A percentile compares a stretch with the other conserved stretches of the same genome.
phyloP scores from a whole-genome alignment of 257 asterid species.

The Solanum corneliomulleri region DNA sequence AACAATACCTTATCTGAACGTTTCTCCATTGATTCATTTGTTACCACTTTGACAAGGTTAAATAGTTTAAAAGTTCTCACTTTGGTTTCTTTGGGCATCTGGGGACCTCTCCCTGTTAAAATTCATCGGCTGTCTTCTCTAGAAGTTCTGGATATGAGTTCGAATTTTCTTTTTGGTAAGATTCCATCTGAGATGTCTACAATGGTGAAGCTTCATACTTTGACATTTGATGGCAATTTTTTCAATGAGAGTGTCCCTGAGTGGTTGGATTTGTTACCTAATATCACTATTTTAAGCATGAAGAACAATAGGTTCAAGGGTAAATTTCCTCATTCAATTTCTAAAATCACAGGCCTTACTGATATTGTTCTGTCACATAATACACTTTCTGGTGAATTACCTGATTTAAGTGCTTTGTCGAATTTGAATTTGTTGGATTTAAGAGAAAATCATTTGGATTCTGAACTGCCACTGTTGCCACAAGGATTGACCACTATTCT shows the following conservation, averaged over 20 bases:
- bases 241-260: conserved; percentile 46
- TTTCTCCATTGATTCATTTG: conserved; percentile 58
- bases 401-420: conserved; percentile 30
- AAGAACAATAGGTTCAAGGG: conserved; percentile 32
- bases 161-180: conserved; percentile 42
- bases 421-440: conserved; percentile 37
- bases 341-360: conserved; percentile 13
- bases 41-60: conserved; percentile 51
- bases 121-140: conserved; percentile 42
- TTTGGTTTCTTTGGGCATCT: conserved; percentile 51
- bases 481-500: conserved; percentile 17
- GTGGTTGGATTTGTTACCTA: conserved; percentile 25
- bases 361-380: conserved; percentile 39
- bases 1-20: conserved; percentile 28
- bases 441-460: conserved; percentile 33
- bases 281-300: conserved; percentile 48
- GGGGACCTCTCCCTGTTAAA: conserved; percentile 55
- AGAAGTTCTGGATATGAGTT: conserved; percentile 46
- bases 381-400: conserved; percentile 26
- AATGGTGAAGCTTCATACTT: conserved; percentile 24
- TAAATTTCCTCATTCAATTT: conserved; percentile 25
- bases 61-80: conserved; percentile 31
- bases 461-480: conserved; percentile 39
- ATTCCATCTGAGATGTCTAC: conserved; percentile 40
- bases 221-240: conserved; percentile 50